Evolutionary conservation across 2,329 filamentous ascomycete genomes (phyloP).

Genomic region (Whalleya microplaca): DNA sequence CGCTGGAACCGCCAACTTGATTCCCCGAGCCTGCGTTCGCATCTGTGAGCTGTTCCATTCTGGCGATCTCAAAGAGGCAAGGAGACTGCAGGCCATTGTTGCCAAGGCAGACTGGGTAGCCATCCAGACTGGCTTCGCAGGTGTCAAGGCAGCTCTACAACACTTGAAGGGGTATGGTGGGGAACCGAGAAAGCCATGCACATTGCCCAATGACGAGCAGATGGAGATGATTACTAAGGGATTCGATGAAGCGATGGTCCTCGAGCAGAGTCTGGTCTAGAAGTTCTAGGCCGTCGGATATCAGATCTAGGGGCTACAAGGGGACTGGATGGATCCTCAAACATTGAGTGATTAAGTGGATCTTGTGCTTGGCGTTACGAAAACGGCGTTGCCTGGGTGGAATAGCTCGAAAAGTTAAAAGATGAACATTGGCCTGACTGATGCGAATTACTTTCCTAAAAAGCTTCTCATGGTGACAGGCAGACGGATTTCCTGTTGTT

Average conservation of each 20-base stretch:
- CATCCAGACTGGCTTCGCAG: conserved; percentile 53
- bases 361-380: conserved; percentile 24
- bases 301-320: conserved; percentile 1
- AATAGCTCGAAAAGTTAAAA: conserved; percentile 17
- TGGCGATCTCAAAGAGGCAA: conserved; percentile 48
- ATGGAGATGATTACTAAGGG: conserved; percentile 41
- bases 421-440: conserved; percentile 2
- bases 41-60: conserved; percentile 63
- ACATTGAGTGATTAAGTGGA: conserved; percentile 16
- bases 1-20: conserved; percentile 73
- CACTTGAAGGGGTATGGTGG: conserved; percentile 45
- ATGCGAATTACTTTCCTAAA: conserved; percentile 2
- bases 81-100: conserved; percentile 46
- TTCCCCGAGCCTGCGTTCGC: conserved; percentile 66
- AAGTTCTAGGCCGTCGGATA: background rate
- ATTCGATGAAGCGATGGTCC: conserved; percentile 40
- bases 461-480: conserved; percentile 7
- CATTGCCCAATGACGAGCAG: conserved; percentile 38
- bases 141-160: conserved; percentile 51
- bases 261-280: conserved; percentile 31
- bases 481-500: background rate
- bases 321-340: conserved; percentile 11
- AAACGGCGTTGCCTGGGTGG: conserved; percentile 26
- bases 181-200: conserved; percentile 45
- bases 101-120: conserved; percentile 51